Base-by-base conservation (phyloP, 257 asterid genomes). In the Lavandula angustifolia region DNA sequence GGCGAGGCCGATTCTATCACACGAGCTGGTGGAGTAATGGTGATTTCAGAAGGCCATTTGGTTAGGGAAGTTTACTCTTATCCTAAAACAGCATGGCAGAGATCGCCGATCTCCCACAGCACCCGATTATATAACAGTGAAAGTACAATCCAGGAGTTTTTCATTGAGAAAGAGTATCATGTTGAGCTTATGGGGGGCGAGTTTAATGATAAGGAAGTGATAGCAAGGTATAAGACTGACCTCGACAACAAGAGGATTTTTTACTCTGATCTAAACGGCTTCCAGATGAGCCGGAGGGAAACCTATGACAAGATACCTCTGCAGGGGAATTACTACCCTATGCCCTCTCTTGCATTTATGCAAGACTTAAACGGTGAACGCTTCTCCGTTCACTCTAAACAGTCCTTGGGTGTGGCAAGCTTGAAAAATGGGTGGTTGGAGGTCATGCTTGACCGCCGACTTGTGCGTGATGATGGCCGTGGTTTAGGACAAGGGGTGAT, bases 261-360 rank as follows among this genome's bases (percentile, higher is more conserved):
- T 65, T 85, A 78, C 78, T 80, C 96, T 61, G 99, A 94, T 79
- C 83, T 90, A 55, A 94, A 94, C 57, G 99, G 99, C 35, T 94
- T 81, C 76, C 99, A 94, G 55, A 94, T 77, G 92, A 94, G 96
- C 81, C 94, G 95, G 8, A 75, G 97, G 66, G 96, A 94, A 72
- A 86, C 97, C 1, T 94, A 90, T 57, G 94, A 86, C 75, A 94
- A 94, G 83, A 90, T 94, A 64, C 96, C 99, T 1, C 62, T 87
- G 60, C 99, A 94, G 73, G 99, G 99, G 9, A 94, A 94, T 73
- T 94, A 90, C 82, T 94, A 90, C 35, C 99, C 97, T 3, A 90
- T 94, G 94, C 97, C 97, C 22, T 83, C 95, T 47, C 95, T 94
- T 32, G 95, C 95, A 67, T 87, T 90, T 64, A 80, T 94, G 84